Percentiles rank a stretch among this genome's conserved stretches.
Evolutionary conservation across 306 rosid species (phyloP).

Genomic region (Astragalus membranaceus): DNA sequence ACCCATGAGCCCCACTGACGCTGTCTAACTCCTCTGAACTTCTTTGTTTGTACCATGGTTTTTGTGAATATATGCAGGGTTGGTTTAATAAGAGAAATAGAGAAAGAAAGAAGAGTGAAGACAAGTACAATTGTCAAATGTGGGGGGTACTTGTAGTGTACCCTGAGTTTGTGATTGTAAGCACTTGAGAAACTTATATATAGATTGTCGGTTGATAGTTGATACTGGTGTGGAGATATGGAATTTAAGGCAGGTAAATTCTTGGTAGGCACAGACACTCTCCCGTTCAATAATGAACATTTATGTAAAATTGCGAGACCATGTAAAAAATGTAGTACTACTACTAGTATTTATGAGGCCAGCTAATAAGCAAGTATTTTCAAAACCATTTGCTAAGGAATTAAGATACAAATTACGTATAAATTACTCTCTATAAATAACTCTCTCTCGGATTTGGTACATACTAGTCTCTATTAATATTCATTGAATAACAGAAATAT

Average conservation of each 20-base stretch:
- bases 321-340: background rate
- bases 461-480: no score
- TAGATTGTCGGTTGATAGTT: background rate
- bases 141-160: no score
- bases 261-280: background rate
- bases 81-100: no score
- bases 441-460: no score
- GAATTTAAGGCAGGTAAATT: background rate
- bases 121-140: no score
- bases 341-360: background rate
- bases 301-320: background rate
- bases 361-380: background rate
- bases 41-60: slow-evolving; percentile 65
- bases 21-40: slow-evolving; percentile 98
- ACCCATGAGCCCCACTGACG: slow-evolving; percentile 99
- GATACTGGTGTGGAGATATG: background rate
- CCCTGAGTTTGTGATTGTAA: no score
- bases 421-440: no score
- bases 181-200: background rate
- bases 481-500: no score
- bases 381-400: no score
- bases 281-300: background rate
- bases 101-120: no score
- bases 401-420: no score
- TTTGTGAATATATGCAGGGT: no score